Percentiles rank a stretch among this genome's conserved stretches.
Conservation (phyloP, 345 rosid species). For the Lenwebbia sp. region DNA sequence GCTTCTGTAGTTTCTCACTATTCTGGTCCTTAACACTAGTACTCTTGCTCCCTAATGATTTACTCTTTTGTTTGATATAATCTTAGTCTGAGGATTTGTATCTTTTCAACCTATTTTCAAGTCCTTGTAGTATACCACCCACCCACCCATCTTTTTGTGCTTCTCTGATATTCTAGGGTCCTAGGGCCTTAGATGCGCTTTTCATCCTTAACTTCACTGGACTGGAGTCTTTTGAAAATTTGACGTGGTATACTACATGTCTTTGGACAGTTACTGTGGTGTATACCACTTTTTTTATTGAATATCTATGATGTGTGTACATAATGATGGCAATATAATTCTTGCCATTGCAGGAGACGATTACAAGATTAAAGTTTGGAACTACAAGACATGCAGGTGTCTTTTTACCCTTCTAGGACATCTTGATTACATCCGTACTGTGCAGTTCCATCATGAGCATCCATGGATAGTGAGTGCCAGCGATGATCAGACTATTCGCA, state of each 20-base stretch:
- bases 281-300: too few species aligned
- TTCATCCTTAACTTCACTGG: neutral
- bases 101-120: neutral
- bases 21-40: neutral
- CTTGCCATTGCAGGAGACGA: conserved; percentile 67
- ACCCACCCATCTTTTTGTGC: neutral
- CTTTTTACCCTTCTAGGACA: conserved; percentile 95
- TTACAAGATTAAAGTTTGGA: conserved; percentile 98
- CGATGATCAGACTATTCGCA: conserved; percentile 95
- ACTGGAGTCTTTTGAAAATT: neutral
- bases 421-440: conserved; percentile 94
- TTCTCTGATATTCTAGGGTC: neutral
- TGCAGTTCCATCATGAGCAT: conserved; percentile 92
- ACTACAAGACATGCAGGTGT: conserved; percentile 81
- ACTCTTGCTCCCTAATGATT: neutral
- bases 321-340: neutral
- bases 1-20: neutral
- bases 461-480: conserved; percentile 99
- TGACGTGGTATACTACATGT: neutral
- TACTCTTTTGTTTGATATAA: neutral
- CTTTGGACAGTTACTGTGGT: neutral
- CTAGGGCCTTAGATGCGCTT: neutral
- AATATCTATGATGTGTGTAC: neutral
- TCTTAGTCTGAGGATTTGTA: neutral
- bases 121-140: neutral